A percentile compares a stretch with the other conserved stretches of the same genome.
Conservation (phyloP, 208 protist species). For the Leishmania amazonensis region DNA sequence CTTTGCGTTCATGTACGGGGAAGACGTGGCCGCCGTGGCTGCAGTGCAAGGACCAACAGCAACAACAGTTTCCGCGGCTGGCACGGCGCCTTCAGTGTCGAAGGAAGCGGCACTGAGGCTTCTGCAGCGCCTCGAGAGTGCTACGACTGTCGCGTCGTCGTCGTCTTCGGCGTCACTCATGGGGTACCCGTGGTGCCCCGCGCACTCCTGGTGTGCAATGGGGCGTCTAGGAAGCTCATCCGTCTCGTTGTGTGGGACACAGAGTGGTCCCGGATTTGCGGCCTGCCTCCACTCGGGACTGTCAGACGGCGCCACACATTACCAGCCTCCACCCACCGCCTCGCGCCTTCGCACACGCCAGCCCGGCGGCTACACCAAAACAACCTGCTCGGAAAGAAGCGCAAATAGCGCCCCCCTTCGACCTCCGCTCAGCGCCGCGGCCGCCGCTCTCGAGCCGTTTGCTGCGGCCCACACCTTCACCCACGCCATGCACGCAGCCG, state of each 20-base stretch:
- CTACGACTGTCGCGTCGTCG: not conserved
- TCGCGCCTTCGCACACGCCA: not conserved
- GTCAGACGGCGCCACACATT: constrained; percentile 18
- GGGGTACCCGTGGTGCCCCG: constrained; percentile 25
- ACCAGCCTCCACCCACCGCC: not conserved
- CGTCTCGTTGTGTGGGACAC: not conserved
- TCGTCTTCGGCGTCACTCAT: not conserved
- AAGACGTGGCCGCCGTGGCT: not conserved
- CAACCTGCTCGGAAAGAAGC: not conserved
- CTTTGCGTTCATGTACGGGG: constrained; percentile 67
- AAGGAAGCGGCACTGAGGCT: not conserved
- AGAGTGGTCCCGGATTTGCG: not conserved
- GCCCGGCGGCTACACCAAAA: not conserved
- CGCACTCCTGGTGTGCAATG: constrained; percentile 52
- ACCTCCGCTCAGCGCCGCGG: constrained; percentile 18
- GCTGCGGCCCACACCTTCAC: constrained; percentile 33
- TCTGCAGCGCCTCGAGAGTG: not conserved
- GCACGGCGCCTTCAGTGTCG: not conserved
- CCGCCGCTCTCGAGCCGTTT: constrained; percentile 25
- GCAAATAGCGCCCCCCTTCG: not conserved
- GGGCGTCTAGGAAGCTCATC: constrained; percentile 4
- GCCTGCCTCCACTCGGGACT: constrained; percentile 26
- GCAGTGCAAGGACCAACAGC: not conserved
- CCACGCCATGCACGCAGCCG: constrained; percentile 50
- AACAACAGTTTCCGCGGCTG: not conserved